phyloP scores from a whole-genome alignment of 2,329 filamentous ascomycete genomes.

The Graphilbum fragrans region DNA sequence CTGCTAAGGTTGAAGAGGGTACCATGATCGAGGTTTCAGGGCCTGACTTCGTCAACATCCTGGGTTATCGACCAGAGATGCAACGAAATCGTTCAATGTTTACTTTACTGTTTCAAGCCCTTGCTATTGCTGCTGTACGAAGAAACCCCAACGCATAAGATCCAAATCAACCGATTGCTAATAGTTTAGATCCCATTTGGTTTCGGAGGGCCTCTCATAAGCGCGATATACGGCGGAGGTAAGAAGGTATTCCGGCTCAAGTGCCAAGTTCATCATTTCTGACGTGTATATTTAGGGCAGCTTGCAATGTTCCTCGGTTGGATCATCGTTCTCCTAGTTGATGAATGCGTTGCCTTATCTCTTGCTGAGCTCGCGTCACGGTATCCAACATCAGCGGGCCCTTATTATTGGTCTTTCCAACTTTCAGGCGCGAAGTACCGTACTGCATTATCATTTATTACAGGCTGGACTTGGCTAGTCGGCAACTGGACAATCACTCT shows the following conservation, averaged over 20 bases:
- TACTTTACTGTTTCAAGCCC: conserved; percentile 46
- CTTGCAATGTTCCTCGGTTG: conserved; percentile 39
- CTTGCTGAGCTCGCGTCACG: conserved; percentile 6
- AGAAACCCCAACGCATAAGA: not conserved
- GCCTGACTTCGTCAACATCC: conserved; percentile 7
- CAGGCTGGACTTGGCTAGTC: conserved; percentile 65
- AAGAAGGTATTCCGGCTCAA: not conserved
- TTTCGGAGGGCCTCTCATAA: conserved; percentile 7
- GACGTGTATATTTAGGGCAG: conserved; percentile 10
- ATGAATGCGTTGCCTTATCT: conserved; percentile 34
- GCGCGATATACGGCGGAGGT: conserved; percentile 8
- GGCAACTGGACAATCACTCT: conserved; percentile 74
- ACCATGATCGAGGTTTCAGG: not conserved
- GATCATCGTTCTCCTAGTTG: conserved; percentile 42
- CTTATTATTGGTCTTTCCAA: conserved; percentile 73
- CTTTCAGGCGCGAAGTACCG: conserved; percentile 50
- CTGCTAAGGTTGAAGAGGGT: conserved; percentile 1
- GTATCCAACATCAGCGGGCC: conserved; percentile 17
- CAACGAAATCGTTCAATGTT: conserved; percentile 45
- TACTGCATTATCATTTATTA: conserved; percentile 55
- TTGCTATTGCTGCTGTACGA: conserved; percentile 7
- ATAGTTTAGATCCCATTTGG: conserved; percentile 6
- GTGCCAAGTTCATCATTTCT: too few relatives aligned
- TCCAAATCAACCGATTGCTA: too few relatives aligned
- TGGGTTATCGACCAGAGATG: conserved; percentile 48